A percentile compares a stretch with the other conserved stretches of the same genome.
Evolutionary conservation across 768 basidiomycete genomes (phyloP).

Genomic region (Phaffia tasmanica): DNA sequence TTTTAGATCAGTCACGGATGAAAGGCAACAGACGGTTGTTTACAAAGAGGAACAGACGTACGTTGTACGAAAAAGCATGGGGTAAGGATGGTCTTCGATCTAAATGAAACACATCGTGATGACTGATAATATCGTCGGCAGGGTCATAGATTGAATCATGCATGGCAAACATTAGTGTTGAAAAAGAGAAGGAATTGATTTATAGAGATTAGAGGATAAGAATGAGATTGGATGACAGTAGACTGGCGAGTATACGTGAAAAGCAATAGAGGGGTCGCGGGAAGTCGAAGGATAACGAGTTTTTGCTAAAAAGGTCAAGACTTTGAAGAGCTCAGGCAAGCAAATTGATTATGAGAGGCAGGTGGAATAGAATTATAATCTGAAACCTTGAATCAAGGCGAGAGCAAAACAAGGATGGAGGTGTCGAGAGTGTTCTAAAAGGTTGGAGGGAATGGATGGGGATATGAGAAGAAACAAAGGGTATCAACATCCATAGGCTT

Average conservation of each 20-base stretch:
- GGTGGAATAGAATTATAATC: background rate
- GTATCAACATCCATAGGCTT: too few species aligned
- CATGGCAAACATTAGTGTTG: slow-evolving; percentile 1
- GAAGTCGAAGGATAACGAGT: background rate
- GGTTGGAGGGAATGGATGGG: background rate
- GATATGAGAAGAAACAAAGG: too few species aligned
- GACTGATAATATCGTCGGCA: slow-evolving; percentile 13
- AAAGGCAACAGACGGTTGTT: background rate
- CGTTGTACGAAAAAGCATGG: slow-evolving; percentile 2
- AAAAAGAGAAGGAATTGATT: too few species aligned
- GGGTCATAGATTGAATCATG: slow-evolving; percentile 20
- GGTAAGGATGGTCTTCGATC: background rate
- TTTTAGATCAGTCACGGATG: background rate
- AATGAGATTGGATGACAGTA: too few species aligned
- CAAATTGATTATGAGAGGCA: background rate
- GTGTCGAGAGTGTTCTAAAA: slow-evolving; percentile 11
- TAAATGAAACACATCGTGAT: slow-evolving; percentile 4
- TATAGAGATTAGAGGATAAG: background rate
- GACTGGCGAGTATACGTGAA: too few species aligned
- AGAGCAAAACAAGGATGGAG: background rate
- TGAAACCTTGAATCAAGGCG: too few species aligned
- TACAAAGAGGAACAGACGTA: background rate
- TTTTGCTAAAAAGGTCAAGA: background rate
- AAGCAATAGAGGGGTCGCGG: too few species aligned
- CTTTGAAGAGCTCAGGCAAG: background rate